Percentiles rank a stretch among this genome's conserved stretches.
Evolutionary conservation across 202 grass and related monocot genomes (phyloP).

Genomic region (Brachypodium distachyon): DNA sequence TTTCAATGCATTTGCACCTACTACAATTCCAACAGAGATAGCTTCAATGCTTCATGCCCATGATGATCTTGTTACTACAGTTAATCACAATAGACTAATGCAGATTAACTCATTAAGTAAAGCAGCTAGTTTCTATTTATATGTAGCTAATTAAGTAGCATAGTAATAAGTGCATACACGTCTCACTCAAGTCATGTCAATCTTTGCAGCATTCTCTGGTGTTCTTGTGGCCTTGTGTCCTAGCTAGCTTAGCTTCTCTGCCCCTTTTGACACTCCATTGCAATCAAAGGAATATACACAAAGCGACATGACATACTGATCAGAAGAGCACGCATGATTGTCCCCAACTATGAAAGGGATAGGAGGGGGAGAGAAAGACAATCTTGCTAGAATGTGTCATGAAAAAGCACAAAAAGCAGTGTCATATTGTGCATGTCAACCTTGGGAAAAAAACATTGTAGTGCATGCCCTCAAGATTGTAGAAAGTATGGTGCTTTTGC

Average conservation of each 20-base stretch:
- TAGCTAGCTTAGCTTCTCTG: too few species aligned
- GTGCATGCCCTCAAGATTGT: conserved; percentile 20
- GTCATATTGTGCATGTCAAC: conserved; percentile 53
- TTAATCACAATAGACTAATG: neutral
- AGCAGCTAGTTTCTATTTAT: neutral
- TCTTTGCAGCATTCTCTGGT: conserved; percentile 21
- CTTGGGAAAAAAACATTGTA: conserved; percentile 43
- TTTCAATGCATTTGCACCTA: conserved; percentile 5
- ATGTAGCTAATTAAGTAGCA: neutral
- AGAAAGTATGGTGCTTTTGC: conserved; percentile 28
- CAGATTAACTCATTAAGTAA: neutral
- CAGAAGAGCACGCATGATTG: conserved; percentile 24
- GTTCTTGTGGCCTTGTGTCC: conserved; percentile 27
- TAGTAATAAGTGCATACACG: conserved; percentile 11
- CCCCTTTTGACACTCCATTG: conserved; percentile 20
- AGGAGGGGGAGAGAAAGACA: neutral
- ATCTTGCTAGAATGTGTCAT: conserved; percentile 24
- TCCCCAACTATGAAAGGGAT: conserved; percentile 3
- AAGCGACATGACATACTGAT: conserved; percentile 26
- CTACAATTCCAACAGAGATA: neutral
- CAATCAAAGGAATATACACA: conserved; percentile 7
- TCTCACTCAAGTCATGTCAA: conserved; percentile 32
- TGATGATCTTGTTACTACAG: neutral
- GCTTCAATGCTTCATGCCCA: too few species aligned
- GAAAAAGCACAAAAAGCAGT: conserved; percentile 34